Conservation (phyloP, 2,329 filamentous ascomycete genomes). For the Colletotrichum salicis region DNA sequence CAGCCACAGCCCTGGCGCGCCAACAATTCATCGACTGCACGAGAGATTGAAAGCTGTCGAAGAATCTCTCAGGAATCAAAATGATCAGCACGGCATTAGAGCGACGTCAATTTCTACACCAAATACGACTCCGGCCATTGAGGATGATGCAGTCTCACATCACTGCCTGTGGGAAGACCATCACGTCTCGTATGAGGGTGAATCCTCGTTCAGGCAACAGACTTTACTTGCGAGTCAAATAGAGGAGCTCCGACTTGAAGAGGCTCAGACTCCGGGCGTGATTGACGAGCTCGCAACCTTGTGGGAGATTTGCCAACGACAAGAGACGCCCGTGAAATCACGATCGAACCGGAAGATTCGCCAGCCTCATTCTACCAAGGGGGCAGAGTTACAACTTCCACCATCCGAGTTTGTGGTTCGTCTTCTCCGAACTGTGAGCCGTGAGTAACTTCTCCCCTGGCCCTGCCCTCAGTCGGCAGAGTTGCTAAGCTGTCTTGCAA, state of each 20-base stretch:
- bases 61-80: constrained; percentile 22
- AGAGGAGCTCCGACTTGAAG: constrained; percentile 19
- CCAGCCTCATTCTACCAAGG: background rate
- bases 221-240: constrained; percentile 32
- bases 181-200: constrained; percentile 27
- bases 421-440: background rate
- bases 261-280: constrained; percentile 14
- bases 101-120: constrained; percentile 25
- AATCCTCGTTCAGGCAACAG: constrained; percentile 34
- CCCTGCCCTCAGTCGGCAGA: too few species aligned
- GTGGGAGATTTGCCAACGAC: constrained; percentile 15
- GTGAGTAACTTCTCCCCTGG: background rate
- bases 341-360: background rate
- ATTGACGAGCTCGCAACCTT: constrained; percentile 24
- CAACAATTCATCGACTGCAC: constrained; percentile 28
- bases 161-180: constrained; percentile 13
- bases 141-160: constrained; percentile 12
- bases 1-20: background rate
- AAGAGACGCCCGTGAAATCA: background rate
- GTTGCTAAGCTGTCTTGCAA: background rate
- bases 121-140: background rate
- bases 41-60: constrained; percentile 32
- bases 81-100: background rate
- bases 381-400: background rate
- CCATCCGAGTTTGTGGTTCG: constrained; percentile 9